These are phyloP conservation scores for Nemania serpens DNA, from an alignment of 2,329 filamentous ascomycete genomes.

Conservation along the genomic window DNA sequence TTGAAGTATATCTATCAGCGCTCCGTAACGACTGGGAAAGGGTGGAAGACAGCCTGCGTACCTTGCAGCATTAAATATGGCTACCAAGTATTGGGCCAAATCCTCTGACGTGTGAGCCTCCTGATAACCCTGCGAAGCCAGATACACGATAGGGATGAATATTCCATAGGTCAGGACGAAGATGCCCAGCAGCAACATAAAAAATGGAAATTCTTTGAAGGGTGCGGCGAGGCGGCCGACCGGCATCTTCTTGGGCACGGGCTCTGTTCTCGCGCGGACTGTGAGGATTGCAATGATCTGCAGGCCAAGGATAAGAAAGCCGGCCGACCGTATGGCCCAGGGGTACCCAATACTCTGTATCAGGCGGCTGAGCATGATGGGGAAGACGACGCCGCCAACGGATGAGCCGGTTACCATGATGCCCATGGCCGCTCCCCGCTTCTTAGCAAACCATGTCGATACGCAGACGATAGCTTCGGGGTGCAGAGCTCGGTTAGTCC, in stretches of 20 bases:
- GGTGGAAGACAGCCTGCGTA: background rate
- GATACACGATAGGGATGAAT: background rate
- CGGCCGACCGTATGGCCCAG: conserved; percentile 6
- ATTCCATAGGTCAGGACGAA: background rate
- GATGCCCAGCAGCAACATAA: background rate
- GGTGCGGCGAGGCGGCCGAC: background rate
- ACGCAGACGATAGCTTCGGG: background rate
- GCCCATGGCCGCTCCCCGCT: conserved; percentile 3
- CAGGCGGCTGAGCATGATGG: conserved; percentile 9
- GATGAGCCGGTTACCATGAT: conserved; percentile 13
- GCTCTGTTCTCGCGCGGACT: background rate
- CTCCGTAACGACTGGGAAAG: background rate
- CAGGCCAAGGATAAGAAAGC: conserved; percentile 14
- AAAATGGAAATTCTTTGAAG: background rate
- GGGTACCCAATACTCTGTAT: background rate
- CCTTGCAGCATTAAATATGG: background rate
- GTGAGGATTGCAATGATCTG: conserved; percentile 6
- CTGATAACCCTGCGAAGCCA: background rate
- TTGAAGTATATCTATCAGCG: background rate
- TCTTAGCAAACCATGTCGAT: conserved; percentile 4
- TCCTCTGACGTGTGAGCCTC: background rate
- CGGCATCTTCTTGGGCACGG: conserved; percentile 3
- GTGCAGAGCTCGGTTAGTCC: background rate
- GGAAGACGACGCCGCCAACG: conserved; percentile 2
- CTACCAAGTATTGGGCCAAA: background rate